Conservation (phyloP, 352 stramenopile genomes). For the Globisporangium uncinulatum region DNA sequence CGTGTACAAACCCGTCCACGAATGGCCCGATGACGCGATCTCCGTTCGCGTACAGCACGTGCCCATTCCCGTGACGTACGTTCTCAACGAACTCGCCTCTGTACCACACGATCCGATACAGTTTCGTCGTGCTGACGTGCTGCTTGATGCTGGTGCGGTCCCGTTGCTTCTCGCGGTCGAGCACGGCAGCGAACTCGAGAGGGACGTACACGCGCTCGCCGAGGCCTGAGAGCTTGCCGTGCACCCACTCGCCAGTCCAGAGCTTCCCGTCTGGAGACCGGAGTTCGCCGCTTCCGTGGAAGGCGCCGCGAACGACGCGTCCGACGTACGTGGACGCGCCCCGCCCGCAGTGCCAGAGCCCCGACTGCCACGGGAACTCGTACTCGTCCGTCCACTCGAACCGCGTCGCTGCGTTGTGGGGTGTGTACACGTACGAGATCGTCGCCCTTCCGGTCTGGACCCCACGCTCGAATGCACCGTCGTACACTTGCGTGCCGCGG, state of each 20-base stretch:
- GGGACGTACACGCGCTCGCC: constrained; percentile 50
- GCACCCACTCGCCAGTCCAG: constrained; percentile 43
- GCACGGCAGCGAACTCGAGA: constrained; percentile 33
- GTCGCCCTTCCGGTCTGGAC: constrained; percentile 34
- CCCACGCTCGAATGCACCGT: constrained; percentile 39
- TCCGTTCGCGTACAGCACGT: constrained; percentile 53
- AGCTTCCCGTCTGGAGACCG: constrained; percentile 46
- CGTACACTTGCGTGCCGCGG: constrained; percentile 26
- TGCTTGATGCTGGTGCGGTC: neutral
- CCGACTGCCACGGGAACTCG: constrained; percentile 57
- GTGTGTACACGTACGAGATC: constrained; percentile 39
- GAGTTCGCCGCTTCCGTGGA: constrained; percentile 56
- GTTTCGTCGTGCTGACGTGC: constrained; percentile 1
- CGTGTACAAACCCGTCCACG: constrained; percentile 35
- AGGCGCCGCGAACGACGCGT: constrained; percentile 39
- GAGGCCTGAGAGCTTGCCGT: constrained; percentile 43
- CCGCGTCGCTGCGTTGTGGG: constrained; percentile 11
- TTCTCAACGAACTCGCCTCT: constrained; percentile 39
- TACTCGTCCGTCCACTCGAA: constrained; percentile 54
- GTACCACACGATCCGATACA: constrained; percentile 59
- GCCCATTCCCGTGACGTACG: constrained; percentile 42
- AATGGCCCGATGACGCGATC: constrained; percentile 41
- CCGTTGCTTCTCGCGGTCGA: constrained; percentile 24
- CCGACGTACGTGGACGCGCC: constrained; percentile 54
- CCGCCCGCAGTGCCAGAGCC: constrained; percentile 52